Conservation (phyloP, 106 monocot genomes). For the Acorus gramineus region DNA sequence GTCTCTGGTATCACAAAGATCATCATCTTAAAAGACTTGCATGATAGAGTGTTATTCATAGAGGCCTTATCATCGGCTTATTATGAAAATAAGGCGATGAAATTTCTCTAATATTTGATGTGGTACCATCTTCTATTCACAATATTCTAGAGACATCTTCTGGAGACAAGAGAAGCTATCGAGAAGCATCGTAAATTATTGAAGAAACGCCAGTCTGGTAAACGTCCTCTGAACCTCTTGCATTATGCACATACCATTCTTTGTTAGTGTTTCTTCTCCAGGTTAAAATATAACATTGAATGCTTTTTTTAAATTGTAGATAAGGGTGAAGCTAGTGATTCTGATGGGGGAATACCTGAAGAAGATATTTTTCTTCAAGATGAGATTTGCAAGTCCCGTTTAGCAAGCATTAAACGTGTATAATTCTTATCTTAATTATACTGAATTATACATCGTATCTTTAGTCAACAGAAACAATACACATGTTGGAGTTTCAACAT, state of each 20-base stretch:
- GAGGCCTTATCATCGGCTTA: too few relatives aligned
- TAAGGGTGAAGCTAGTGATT: constrained; percentile 65
- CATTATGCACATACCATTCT: background rate
- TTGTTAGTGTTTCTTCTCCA: too few relatives aligned
- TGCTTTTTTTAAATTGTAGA: constrained; percentile 25
- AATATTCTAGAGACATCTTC: constrained; percentile 3
- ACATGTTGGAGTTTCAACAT: too few relatives aligned
- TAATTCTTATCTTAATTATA: background rate
- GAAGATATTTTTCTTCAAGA: constrained; percentile 81
- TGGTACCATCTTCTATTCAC: too few relatives aligned
- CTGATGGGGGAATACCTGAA: constrained; percentile 51
- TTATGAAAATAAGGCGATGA: too few relatives aligned
- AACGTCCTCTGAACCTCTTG: background rate
- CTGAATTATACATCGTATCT: too few relatives aligned
- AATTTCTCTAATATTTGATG: background rate
- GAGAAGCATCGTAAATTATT: constrained; percentile 11
- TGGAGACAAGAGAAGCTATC: constrained; percentile 11
- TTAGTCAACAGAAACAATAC: too few relatives aligned
- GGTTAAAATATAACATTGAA: too few relatives aligned
- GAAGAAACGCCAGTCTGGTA: constrained; percentile 18
- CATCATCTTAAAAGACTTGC: too few relatives aligned
- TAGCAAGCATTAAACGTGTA: constrained; percentile 76
- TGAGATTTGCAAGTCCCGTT: constrained; percentile 80
- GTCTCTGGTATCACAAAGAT: too few relatives aligned
- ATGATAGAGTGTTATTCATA: too few relatives aligned